Percentiles rank a stretch among this genome's conserved stretches.
Evolutionary conservation across 2,329 filamentous ascomycete species (phyloP).

Genomic region (Stagonosporopsis vannaccii): DNA sequence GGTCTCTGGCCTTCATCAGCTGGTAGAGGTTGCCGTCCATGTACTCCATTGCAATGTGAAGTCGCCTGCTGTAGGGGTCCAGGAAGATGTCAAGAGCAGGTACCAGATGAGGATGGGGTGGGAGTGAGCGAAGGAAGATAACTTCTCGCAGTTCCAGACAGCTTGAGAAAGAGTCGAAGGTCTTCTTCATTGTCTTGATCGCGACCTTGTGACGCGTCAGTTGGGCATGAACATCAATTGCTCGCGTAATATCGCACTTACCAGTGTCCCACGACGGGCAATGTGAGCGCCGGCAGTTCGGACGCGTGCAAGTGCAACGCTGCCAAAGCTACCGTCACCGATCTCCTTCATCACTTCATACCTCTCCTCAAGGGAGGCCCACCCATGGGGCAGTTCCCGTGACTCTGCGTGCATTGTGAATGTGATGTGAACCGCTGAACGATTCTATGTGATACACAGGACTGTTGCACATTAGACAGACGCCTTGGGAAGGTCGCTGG

Average conservation of each 20-base stretch:
- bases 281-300: conserved; percentile 88
- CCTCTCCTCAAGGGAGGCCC: conserved; percentile 81
- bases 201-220: conserved; percentile 72
- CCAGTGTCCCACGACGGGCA: conserved; percentile 88
- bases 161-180: conserved; percentile 87
- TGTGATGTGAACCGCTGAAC: conserved; percentile 25
- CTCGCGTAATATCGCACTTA: conserved; percentile 60
- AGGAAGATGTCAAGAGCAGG: conserved; percentile 98
- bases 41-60: conserved; percentile 99
- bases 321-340: conserved; percentile 98
- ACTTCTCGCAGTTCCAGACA: conserved; percentile 96
- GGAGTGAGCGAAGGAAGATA: conserved; percentile 91
- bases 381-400: conserved; percentile 75
- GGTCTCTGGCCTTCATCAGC: conserved; percentile 96
- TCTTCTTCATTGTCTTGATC: conserved; percentile 99
- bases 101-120: conserved; percentile 89
- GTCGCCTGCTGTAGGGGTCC: conserved; percentile 92
- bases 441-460: conserved; percentile 19
- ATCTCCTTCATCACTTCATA: conserved; percentile 99
- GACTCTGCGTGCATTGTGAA: conserved; percentile 73
- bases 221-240: conserved; percentile 12
- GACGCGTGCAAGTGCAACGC: conserved; percentile 89
- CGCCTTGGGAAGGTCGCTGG: not conserved
- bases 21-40: conserved; percentile 99
- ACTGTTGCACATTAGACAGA: conserved; percentile 26